These are phyloP conservation scores for Cercospora citrullina DNA, from an alignment of 2,329 filamentous ascomycete species.

Conservation along the genomic window DNA sequence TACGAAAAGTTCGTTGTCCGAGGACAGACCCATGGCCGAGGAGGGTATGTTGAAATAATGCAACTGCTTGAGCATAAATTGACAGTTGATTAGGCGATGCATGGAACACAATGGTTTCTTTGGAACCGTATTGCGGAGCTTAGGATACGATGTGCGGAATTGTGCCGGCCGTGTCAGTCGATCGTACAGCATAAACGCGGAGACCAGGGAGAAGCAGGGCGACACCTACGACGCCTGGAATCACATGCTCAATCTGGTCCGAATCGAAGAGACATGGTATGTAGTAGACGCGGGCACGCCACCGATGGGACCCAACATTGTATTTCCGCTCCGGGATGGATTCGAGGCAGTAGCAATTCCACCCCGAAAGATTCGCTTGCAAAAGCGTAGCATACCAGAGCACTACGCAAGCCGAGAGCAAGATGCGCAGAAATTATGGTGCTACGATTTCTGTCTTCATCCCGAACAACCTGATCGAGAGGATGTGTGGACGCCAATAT, in stretches of 20 bases:
- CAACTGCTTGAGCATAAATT: not conserved
- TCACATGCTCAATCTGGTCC: slow-evolving; percentile 50
- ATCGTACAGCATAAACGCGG: slow-evolving; percentile 25
- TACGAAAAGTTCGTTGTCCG: slow-evolving; percentile 55
- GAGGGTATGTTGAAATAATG: slow-evolving; percentile 42
- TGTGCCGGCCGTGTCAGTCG: slow-evolving; percentile 45
- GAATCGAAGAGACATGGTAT: slow-evolving; percentile 31
- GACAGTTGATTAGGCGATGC: slow-evolving; percentile 43
- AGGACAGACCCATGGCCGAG: slow-evolving; percentile 43
- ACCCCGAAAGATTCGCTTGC: slow-evolving; percentile 27
- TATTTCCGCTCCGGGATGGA: slow-evolving; percentile 42
- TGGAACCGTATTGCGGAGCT: slow-evolving; percentile 51
- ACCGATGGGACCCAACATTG: slow-evolving; percentile 38
- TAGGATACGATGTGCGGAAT: slow-evolving; percentile 52
- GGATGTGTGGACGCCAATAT: slow-evolving; percentile 59
- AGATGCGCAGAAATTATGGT: slow-evolving; percentile 45
- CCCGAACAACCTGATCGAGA: slow-evolving; percentile 36
- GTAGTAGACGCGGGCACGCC: slow-evolving; percentile 49
- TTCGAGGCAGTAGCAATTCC: slow-evolving; percentile 18
- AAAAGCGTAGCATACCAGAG: slow-evolving; percentile 30
- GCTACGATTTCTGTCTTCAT: slow-evolving; percentile 40
- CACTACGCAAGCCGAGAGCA: slow-evolving; percentile 25
- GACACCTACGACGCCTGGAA: slow-evolving; percentile 38
- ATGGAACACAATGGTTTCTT: slow-evolving; percentile 62
- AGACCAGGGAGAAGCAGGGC: slow-evolving; percentile 25